Base-by-base conservation (phyloP, 768 basidiomycete genomes). In the Suillus paluster region DNA sequence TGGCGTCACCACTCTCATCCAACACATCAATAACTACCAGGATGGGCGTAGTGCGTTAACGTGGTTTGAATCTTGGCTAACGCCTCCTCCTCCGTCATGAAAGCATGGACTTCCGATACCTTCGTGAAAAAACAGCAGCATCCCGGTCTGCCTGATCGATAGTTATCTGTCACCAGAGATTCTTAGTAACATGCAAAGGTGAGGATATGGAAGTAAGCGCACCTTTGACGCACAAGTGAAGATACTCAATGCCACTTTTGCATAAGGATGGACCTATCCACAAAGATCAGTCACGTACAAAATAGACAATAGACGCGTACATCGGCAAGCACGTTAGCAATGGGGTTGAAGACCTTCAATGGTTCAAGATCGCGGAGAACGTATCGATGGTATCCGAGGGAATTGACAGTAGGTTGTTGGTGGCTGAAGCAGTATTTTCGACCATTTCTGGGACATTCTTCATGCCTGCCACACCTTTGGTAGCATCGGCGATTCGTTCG, bases 1-100 rank as follows among this genome's bases (percentile, higher is more conserved):
- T 36, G 6, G 36, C 38, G 5, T 66, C 56, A 9, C 60, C 61
- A 42, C 65, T 67, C 52, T 65, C 67, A 42, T 70, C 67, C 39
- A 72, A 50, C 4, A 58, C 71, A 42, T 75, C 73, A 19, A 73
- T 67, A 49, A 73, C 58, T 17, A 71, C 57, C 17, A 71, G 25
- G 6, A 70, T 61, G 19, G 68, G 73, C 10, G 66, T 63, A 45
- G 64, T 10, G 34, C 49, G 23, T n/a, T 19, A 12, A 63, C 6
- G 17, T 59, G 23, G 21, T 11, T 8, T 39, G 10, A 3, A 48
- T 45, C 5, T 6, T n/a, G 21, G 34, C 19, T n/a, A n/a, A n/a
- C n/a, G n/a, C n/a, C n/a, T n/a, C n/a, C n/a, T n/a, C n/a, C 14
- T 36, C 30, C 3, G 48, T 27, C 58, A 6, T 12, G 12, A 7